Percentiles rank a stretch among this genome's conserved stretches.
Evolutionary conservation across 2,329 filamentous ascomycete species (phyloP).

Genomic region (Aspergillus oerlinghausenensis): DNA sequence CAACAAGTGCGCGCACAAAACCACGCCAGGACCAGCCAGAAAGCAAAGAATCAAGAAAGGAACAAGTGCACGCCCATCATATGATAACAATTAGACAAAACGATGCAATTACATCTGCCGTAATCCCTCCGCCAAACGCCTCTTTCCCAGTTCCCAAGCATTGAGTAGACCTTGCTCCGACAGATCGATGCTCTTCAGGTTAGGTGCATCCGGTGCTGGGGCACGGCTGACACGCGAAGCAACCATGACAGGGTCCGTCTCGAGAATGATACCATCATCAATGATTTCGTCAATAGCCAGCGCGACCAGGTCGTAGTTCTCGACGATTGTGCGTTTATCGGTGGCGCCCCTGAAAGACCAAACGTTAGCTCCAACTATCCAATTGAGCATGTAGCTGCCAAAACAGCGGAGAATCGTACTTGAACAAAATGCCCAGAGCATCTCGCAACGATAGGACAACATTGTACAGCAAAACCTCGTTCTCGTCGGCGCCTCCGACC

Average conservation of each 20-base stretch:
- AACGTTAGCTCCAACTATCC: conserved; percentile 12
- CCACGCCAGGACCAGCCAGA: conserved; percentile 36
- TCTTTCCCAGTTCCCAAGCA: conserved; percentile 87
- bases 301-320: conserved; percentile 96
- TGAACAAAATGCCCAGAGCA: conserved; percentile 83
- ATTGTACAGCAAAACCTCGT: conserved; percentile 94
- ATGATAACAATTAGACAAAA: conserved; percentile 14
- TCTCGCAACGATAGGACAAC: conserved; percentile 88
- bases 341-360: conserved; percentile 68
- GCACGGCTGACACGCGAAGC: conserved; percentile 88
- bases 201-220: conserved; percentile 79
- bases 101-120: conserved; percentile 49
- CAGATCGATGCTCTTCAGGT: conserved; percentile 89
- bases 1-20: conserved; percentile 22
- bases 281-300: conserved; percentile 93
- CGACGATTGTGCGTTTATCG: conserved; percentile 94
- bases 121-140: conserved; percentile 84
- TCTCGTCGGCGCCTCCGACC: conserved; percentile 86
- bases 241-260: conserved; percentile 93
- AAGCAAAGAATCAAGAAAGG: conserved; percentile 17
- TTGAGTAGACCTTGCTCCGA: conserved; percentile 95
- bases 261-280: conserved; percentile 92
- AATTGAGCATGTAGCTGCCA: not conserved
- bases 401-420: conserved; percentile 52
- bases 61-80: conserved; percentile 11